A percentile compares a stretch with the other conserved stretches of the same genome.
Evolutionary conservation across 257 asterid genomes (phyloP).

Genomic region (Gentiana straminea): DNA sequence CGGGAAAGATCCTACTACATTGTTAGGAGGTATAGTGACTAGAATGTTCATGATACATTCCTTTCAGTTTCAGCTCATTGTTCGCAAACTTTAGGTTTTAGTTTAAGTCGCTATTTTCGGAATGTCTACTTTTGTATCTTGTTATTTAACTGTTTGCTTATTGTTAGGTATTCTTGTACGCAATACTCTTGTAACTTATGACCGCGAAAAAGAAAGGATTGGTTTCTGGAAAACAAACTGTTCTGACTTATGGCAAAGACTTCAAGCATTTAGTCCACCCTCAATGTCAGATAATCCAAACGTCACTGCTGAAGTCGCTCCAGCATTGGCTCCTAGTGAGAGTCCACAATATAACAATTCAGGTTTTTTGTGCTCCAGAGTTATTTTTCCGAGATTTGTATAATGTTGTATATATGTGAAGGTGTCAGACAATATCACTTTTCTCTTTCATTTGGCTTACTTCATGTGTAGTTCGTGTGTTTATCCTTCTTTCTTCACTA

Average conservation of each 20-base stretch:
- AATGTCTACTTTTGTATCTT: slow-evolving; percentile 4
- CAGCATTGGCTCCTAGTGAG: slow-evolving; percentile 47
- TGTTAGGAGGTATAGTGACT: slow-evolving; percentile 65
- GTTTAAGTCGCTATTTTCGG: too few relatives aligned
- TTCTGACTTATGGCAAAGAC: slow-evolving; percentile 89
- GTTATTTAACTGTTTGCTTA: neutral
- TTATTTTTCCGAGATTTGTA: neutral
- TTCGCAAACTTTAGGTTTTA: too few relatives aligned
- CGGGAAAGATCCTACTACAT: slow-evolving; percentile 97
- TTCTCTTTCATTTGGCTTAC: too few relatives aligned
- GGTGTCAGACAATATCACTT: too few relatives aligned
- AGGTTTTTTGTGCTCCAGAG: slow-evolving; percentile 28
- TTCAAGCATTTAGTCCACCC: slow-evolving; percentile 44
- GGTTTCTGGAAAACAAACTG: slow-evolving; percentile 99
- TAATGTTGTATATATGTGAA: too few relatives aligned
- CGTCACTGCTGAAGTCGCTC: slow-evolving; percentile 36
- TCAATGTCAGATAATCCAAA: slow-evolving; percentile 17
- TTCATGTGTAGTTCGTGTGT: too few relatives aligned
- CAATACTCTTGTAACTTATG: slow-evolving; percentile 92
- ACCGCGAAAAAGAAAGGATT: slow-evolving; percentile 79
- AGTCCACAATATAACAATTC: slow-evolving; percentile 34
- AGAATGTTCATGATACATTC: neutral
- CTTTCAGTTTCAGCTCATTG: too few relatives aligned
- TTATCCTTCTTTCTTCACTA: too few relatives aligned
- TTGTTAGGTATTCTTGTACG: slow-evolving; percentile 83